Base-by-base conservation (phyloP, 2,329 filamentous ascomycete species). In the Neophaeococcomyces aloes region DNA sequence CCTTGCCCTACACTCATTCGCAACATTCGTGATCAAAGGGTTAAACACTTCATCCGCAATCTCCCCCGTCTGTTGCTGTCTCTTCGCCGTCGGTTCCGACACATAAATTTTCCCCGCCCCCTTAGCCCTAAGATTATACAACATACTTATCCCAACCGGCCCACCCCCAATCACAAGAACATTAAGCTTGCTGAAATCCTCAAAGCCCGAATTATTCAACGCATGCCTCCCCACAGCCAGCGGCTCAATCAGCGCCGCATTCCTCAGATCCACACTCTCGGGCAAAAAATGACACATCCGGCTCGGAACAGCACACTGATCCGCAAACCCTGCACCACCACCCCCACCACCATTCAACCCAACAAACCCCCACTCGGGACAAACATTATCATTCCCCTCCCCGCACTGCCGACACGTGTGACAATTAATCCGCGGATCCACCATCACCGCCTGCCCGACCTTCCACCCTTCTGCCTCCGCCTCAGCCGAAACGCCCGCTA, bases 401-500 rank as follows among this genome's bases (percentile, higher is more conserved):
- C 34, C 30, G 18, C 32, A 39, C 7, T 29, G 11, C 7, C 27
- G 7, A 29, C 46, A 48, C 3, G 11, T 11, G 4, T 31, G 21
- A 32, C 42, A 45, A 17, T 36, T 23, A 4, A 48, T 27, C 3
- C 42, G n/a, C 1, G 46, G 46, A 19, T 48, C 38, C 8, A 48
- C 42, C 45, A 52, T 50, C 19, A 50, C 70, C 19, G 67, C 55
- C 40, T 71, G 63, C 14, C 71, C 72, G 3, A 65, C 53, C 35
- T 66, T 65, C 33, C 33, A 19, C 7, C 37, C 23, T 29, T 39
- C 13, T 17, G 66, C 59, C 7, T 58, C 59, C n/a, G 72, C 66
- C 17, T 33, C 67, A 17, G 67, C 60, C 21, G 67, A 65, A 13
- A 73, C 61, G 51, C 72, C 69, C 52, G 71, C 68, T 18, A 74